Evolutionary conservation across 768 basidiomycete genomes (phyloP), one percentile per base, ranked within the genome.

Genomic region (Albatrellus ellisii): DNA sequence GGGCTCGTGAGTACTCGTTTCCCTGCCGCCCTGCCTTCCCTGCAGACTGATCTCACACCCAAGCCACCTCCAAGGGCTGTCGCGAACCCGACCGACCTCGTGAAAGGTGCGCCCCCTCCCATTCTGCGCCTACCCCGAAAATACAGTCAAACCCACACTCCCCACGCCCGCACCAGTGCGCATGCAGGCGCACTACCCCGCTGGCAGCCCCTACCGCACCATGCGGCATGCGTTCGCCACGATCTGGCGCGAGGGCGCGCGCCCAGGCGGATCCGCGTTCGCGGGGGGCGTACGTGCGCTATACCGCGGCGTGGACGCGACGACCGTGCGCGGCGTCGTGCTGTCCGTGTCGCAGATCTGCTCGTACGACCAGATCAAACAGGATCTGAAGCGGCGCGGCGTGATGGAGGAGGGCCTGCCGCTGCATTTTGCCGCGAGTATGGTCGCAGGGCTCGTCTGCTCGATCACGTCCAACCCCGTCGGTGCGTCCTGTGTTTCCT

Each of bases 381-480:
- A 63, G 46, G 48, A 35, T 5, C 29, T 61, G 37, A 63, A 62
- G 54, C 41, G 32, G 43, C 45, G 49, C 7, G 55, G 51, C 2
- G 25, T 57, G 17, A 58, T 62, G 58, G 42, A 57, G 42, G 62
- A 63, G 46, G 61, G 62, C n/a, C 36, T 61, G 1, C 50, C 48
- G 15, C 41, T 62, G 44, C 61, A 62, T 31, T 43, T 60, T 21
- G 52, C 54, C 12, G 57, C 59, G 31, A 61, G 59, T 44, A 46
- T 57, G 52, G 52, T 62, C 42, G 60, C 60, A 9, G 60, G 59
- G 52, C 59, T 63, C 6, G 52, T 63, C 44, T 62, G 61, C 41
- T 62, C 61, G 2, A 53, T 63, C 27, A 58, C 59, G 2, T 62
- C 61, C 8, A 62, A 60, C 44, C 61, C 61, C 5, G 59, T 62